Percentiles rank a stretch among this genome's conserved stretches.
Evolutionary conservation across 2,329 filamentous ascomycete species (phyloP).

Genomic region (Magnaporthiopsis rhizophila): DNA sequence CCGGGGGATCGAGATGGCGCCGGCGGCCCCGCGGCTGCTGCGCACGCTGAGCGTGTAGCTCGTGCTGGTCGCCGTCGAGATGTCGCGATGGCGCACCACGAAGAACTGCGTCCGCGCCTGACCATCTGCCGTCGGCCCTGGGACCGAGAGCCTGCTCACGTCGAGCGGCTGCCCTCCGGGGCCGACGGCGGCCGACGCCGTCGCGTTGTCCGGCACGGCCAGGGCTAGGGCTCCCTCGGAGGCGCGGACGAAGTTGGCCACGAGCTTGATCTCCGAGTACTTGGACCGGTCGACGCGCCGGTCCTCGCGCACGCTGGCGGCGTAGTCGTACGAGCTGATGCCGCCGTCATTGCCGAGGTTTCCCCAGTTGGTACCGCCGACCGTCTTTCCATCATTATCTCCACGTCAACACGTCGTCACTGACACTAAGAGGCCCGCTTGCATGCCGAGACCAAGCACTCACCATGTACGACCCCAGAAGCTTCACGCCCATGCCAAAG

Average conservation of each 20-base stretch:
- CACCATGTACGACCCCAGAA: slow-evolving; percentile 68
- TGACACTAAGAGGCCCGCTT: too few species aligned
- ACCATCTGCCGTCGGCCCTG: too few species aligned
- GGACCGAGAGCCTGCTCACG: neutral
- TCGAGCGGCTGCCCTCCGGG: neutral
- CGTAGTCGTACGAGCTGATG: slow-evolving; percentile 52
- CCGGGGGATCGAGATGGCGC: slow-evolving; percentile 50
- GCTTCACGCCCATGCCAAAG: slow-evolving; percentile 55
- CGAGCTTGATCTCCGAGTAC: slow-evolving; percentile 58
- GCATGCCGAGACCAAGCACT: neutral
- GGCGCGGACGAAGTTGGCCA: slow-evolving; percentile 4
- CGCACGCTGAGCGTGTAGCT: slow-evolving; percentile 56
- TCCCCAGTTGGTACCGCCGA: slow-evolving; percentile 78
- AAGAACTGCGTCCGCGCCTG: slow-evolving; percentile 28
- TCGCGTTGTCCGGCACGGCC: neutral
- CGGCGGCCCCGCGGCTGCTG: slow-evolving; percentile 37
- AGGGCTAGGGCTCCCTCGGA: neutral
- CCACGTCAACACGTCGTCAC: neutral
- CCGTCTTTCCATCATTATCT: slow-evolving; percentile 36
- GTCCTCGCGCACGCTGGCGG: slow-evolving; percentile 19
- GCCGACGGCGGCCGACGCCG: too few species aligned
- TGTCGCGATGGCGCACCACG: slow-evolving; percentile 58
- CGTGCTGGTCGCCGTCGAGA: slow-evolving; percentile 47
- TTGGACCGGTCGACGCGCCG: slow-evolving; percentile 41
- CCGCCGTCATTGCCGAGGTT: slow-evolving; percentile 64